phyloP scores from a whole-genome alignment of 208 protist species.

The Trichomonas gallinae region DNA sequence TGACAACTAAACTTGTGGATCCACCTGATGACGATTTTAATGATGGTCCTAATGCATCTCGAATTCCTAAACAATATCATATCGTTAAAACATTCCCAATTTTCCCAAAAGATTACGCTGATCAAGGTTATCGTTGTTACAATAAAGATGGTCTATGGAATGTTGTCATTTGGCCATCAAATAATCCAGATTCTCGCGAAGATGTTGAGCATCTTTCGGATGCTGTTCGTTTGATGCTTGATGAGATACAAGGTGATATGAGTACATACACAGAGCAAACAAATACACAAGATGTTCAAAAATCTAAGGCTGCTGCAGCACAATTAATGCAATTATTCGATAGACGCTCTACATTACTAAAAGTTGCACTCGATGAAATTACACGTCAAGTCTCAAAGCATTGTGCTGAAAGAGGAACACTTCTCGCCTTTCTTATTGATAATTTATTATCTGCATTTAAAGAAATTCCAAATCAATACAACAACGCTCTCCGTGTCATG shows the following conservation, averaged over 20 bases:
- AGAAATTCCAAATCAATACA: slow-evolving; percentile 19
- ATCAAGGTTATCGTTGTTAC: background rate
- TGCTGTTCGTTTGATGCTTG: background rate
- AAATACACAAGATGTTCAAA: slow-evolving; percentile 2
- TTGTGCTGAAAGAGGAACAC: background rate
- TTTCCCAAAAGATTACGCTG: slow-evolving; percentile 11
- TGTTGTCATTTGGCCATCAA: slow-evolving; percentile 4
- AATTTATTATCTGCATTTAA: background rate
- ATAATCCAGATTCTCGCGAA: background rate
- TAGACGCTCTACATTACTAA: background rate
- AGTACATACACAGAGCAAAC: background rate
- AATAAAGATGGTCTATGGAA: background rate
- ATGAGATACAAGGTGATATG: background rate
- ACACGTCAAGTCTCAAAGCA: background rate
- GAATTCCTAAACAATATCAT: slow-evolving; percentile 21
- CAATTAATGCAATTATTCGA: slow-evolving; percentile 14
- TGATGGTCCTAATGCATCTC: background rate
- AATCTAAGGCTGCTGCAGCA: background rate
- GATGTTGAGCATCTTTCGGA: background rate
- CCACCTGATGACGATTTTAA: background rate
- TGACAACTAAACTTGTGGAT: background rate
- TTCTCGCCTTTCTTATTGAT: background rate
- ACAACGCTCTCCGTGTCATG: background rate
- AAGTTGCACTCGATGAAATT: background rate
- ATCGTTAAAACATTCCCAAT: background rate